phyloP scores from a whole-genome alignment of 2,329 filamentous ascomycete species.

The Cladorrhinum sp. region DNA sequence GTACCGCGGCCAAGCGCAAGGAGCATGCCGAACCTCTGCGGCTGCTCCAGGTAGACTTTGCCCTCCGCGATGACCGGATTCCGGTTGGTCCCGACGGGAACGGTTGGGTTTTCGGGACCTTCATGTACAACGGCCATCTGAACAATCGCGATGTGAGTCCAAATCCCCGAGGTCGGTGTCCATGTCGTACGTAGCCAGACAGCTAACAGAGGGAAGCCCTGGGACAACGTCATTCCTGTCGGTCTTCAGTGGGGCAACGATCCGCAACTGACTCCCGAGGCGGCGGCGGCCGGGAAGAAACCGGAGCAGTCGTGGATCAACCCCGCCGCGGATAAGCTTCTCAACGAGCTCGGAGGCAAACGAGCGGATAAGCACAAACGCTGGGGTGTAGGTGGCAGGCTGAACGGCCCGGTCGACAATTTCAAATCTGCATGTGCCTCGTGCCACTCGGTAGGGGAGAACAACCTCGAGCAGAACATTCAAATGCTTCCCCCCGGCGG shows the following conservation, averaged over 20 bases:
- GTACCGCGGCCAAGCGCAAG: background rate
- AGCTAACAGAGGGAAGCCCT: too few relatives aligned
- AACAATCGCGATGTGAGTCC: background rate
- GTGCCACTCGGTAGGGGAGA: too few relatives aligned
- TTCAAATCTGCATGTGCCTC: too few relatives aligned
- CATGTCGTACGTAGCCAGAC: too few relatives aligned
- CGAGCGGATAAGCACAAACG: background rate
- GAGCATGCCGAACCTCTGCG: background rate
- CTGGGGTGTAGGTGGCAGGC: background rate
- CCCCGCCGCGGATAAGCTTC: background rate
- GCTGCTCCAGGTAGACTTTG: conserved; percentile 5
- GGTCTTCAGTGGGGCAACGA: conserved; percentile 1
- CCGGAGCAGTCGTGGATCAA: conserved; percentile 1
- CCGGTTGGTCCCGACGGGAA: background rate
- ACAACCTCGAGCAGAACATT: too few relatives aligned
- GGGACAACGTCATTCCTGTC: background rate
- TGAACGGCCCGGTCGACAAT: background rate
- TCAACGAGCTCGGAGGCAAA: background rate
- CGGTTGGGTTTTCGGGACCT: conserved; percentile 4
- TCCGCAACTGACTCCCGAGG: background rate
- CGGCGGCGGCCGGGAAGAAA: background rate
- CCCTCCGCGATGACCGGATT: conserved; percentile 1
- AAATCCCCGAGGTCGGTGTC: background rate
- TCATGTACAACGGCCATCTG: conserved; percentile 3
- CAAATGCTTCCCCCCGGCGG: too few relatives aligned